phyloP scores from a whole-genome alignment of 106 monocot species.

The Acanthochlamys bracteata region DNA sequence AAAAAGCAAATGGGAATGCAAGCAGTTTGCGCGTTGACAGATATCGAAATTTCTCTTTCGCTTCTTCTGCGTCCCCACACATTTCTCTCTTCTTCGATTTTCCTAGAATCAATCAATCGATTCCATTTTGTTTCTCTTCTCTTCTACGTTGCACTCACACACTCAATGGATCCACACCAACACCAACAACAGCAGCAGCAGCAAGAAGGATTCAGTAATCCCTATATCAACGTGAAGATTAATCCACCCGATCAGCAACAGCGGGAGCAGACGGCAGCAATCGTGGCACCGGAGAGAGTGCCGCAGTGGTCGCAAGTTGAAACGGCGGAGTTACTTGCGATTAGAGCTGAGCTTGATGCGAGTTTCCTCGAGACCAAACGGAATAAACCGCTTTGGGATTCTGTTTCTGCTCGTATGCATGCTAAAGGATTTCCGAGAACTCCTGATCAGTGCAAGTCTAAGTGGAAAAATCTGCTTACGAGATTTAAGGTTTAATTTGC shows the following conservation, averaged over 20 bases:
- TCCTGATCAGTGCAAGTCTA: slow-evolving; percentile 97
- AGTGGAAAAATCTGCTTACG: slow-evolving; percentile 98
- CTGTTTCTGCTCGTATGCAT: slow-evolving; percentile 40
- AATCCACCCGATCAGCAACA: slow-evolving; percentile 1
- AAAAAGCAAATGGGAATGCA: slow-evolving; percentile 54
- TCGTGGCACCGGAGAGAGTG: slow-evolving; percentile 15
- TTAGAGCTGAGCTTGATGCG: slow-evolving; percentile 54
- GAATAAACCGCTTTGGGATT: slow-evolving; percentile 74
- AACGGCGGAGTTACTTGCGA: slow-evolving; percentile 50
- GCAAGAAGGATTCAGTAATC: neutral
- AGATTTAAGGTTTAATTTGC: slow-evolving; percentile 54
- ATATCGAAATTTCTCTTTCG: slow-evolving; percentile 3
- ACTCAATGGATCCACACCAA: slow-evolving; percentile 4
- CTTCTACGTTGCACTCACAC: slow-evolving; percentile 5
- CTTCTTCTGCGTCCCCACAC: neutral
- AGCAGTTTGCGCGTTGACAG: slow-evolving; percentile 49
- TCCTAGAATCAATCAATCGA: too few species aligned
- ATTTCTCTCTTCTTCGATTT: neutral
- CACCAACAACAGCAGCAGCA: too few species aligned
- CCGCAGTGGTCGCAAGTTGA: slow-evolving; percentile 71
- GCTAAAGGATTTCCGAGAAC: slow-evolving; percentile 51
- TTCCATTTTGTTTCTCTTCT: slow-evolving; percentile 1
- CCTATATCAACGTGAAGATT: neutral
- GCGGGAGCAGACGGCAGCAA: neutral
- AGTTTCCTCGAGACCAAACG: slow-evolving; percentile 68